Evolutionary conservation across 345 rosid genomes (phyloP), one percentile per base, ranked within the genome.

Genomic region (Pelargonium nanum): DNA sequence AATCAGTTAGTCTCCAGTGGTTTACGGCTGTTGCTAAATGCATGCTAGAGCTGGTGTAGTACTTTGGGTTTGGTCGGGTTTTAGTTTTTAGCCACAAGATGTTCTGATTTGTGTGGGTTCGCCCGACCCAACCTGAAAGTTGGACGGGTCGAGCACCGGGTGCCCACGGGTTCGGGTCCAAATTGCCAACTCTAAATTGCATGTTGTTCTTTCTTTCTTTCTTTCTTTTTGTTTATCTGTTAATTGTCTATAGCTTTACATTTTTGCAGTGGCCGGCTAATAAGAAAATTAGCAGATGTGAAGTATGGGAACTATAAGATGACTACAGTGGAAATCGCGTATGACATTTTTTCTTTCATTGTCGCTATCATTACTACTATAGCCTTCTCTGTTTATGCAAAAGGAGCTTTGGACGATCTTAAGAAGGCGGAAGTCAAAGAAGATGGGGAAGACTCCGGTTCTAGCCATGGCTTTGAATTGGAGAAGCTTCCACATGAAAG

Each of bases 241-340:
- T 51, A 58, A 23, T 21, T 52, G 40, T 32, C 8, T 68, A 22
- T 9, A 19, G 65, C 48, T 56, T 6, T 24, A 19, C 21, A 57
- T 66, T 32, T 53, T 19, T 83, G 86, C 87, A 88, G 96, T 30
- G 98, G 96, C 20, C 74, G 89, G 26, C 65, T 88, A 58, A 80
- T 88, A 57, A 83, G 91, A 72, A 88, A 89, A 26, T 67, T 78
- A 0, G 85, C 91, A 2, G 85, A 85, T 67, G 92, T 88, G 45
- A 50, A 84, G 44, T 85, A 85, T 0, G 83, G 88, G 63, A 80
- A 85, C 64, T 78, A 75, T 68, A 81, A 72, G 25, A 21, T 87
- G 69, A 83, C 84, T 23, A 63, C 84, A 0, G 77, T 85, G 22
- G 95, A 87, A 66, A 83, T 87, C n/a, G 77, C 78, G 1, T 87